A percentile compares a stretch with the other conserved stretches of the same genome.
Evolutionary conservation across 164 flowering plant species (phyloP).

Genomic region (Paratinospora sagittata): DNA sequence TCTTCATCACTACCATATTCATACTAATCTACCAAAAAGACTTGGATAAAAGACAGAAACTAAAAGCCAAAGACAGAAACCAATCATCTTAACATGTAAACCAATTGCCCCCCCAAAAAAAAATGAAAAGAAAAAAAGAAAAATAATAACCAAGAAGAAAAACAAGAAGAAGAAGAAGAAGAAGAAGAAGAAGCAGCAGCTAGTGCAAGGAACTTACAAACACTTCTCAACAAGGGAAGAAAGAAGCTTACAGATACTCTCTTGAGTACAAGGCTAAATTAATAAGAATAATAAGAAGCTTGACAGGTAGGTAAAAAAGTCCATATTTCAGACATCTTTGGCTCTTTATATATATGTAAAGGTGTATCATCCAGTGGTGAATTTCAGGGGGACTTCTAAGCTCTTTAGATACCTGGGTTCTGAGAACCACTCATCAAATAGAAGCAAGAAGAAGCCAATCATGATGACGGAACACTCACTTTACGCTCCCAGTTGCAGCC

Average conservation of each 20-base stretch:
- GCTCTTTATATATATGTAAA: not conserved
- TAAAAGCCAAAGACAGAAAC: not conserved
- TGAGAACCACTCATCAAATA: slow-evolving; percentile 14
- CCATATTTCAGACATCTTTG: slow-evolving; percentile 17
- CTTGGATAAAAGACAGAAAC: not conserved
- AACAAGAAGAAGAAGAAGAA: no score
- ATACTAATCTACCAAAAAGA: no score
- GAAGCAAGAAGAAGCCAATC: slow-evolving; percentile 13
- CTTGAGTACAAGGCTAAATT: slow-evolving; percentile 16
- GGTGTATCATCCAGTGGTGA: not conserved
- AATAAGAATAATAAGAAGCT: slow-evolving; percentile 17
- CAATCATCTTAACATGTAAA: not conserved
- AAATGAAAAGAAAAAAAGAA: no score
- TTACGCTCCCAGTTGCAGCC: slow-evolving; percentile 13
- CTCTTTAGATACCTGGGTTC: slow-evolving; percentile 4
- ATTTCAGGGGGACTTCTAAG: not conserved
- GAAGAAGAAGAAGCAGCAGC: no score
- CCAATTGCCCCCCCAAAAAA: no score
- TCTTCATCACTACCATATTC: no score
- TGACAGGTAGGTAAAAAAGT: slow-evolving; percentile 13
- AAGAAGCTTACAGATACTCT: slow-evolving; percentile 16
- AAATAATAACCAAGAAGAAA: slow-evolving; percentile 2
- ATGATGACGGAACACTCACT: not conserved
- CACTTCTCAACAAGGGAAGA: slow-evolving; percentile 9
- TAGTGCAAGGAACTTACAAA: slow-evolving; percentile 6